These are phyloP conservation scores for Zygosaccharomyces pseudobailii DNA, from an alignment of 1,139 yeast species.

Conservation along the genomic window DNA sequence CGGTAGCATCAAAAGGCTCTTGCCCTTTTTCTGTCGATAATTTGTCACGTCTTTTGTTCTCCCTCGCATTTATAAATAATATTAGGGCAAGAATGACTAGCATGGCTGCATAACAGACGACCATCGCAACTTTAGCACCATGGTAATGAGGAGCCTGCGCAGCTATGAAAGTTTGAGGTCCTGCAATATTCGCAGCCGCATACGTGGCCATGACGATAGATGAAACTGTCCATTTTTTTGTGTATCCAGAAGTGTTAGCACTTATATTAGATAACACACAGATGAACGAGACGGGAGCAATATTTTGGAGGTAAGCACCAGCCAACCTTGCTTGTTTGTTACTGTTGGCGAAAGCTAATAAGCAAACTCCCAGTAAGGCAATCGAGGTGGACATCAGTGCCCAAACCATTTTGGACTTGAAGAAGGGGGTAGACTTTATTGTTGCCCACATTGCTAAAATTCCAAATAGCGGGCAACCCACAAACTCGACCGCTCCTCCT, in stretches of 20 bases:
- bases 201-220: conserved; percentile 29
- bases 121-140: conserved; percentile 41
- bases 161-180: conserved; percentile 60
- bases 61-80: conserved; percentile 14
- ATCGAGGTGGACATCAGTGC: conserved; percentile 41
- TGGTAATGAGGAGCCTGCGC: conserved; percentile 50
- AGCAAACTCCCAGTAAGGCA: conserved; percentile 39
- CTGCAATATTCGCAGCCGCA: conserved; percentile 50
- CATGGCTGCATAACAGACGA: conserved; percentile 31
- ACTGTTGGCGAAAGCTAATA: conserved; percentile 45
- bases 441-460: conserved; percentile 37
- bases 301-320: conserved; percentile 36
- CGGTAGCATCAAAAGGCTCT: not conserved
- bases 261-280: conserved; percentile 33
- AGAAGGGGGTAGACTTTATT: conserved; percentile 18
- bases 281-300: conserved; percentile 38
- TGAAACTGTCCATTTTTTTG: conserved; percentile 34
- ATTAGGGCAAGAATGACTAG: conserved; percentile 28
- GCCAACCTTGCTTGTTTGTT: conserved; percentile 39
- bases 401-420: conserved; percentile 40
- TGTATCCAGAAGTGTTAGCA: conserved; percentile 35
- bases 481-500: conserved; percentile 39
- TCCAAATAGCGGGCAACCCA: conserved; percentile 30
- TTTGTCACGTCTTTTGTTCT: not conserved
- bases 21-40: not conserved